Conservation (phyloP, 176 grass and related monocot species). For the Rhipidocladum racemiflorum region DNA sequence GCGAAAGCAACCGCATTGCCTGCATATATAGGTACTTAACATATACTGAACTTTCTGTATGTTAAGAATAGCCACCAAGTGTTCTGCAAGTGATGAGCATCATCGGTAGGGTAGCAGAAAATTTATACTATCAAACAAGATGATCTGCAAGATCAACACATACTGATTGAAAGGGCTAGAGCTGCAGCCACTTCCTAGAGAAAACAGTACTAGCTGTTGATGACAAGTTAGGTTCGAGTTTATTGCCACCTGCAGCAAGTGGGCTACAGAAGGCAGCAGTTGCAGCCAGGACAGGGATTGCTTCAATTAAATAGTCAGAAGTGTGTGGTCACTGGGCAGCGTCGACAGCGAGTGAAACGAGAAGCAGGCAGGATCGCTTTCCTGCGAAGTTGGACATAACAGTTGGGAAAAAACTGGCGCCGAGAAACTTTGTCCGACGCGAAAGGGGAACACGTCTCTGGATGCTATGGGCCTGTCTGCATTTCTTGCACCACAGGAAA, state of each 20-base stretch:
- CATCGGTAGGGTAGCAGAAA: neutral
- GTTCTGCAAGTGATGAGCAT: neutral
- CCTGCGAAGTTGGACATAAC: conserved; percentile 46
- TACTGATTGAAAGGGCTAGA: neutral
- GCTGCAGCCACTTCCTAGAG: neutral
- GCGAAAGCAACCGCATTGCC: neutral
- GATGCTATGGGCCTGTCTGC: conserved; percentile 14
- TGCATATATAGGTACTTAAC: neutral
- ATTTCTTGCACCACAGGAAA: conserved; percentile 25
- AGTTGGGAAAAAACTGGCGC: conserved; percentile 59
- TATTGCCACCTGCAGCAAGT: conserved; percentile 30
- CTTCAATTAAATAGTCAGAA: neutral
- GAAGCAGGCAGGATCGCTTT: conserved; percentile 36
- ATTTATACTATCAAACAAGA: neutral
- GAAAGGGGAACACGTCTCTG: conserved; percentile 24
- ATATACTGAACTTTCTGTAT: neutral
- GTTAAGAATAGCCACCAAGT: neutral
- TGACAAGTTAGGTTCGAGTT: conserved; percentile 1
- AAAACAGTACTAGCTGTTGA: neutral
- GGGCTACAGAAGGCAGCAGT: conserved; percentile 13
- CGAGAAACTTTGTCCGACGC: conserved; percentile 38
- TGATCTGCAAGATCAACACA: neutral
- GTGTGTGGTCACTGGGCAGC: neutral
- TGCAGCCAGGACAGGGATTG: conserved; percentile 12
- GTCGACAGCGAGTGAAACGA: conserved; percentile 15